Evolutionary conservation across 2,329 filamentous ascomycete species (phyloP).

Genomic region (Ophioceras dolichostomum): DNA sequence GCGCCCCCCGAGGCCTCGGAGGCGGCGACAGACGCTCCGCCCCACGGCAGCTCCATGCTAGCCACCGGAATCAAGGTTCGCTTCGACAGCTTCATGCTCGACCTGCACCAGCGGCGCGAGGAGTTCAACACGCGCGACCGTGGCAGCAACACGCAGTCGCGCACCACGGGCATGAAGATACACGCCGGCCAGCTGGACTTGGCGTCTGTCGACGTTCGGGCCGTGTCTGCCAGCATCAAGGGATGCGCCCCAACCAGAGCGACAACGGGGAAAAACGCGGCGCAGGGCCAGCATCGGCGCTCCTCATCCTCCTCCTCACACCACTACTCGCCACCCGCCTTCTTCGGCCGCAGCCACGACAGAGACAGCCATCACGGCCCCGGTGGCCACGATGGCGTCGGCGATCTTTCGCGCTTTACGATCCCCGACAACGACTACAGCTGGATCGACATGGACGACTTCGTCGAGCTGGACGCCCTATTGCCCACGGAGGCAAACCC

Average conservation of each 20-base stretch:
- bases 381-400: conserved; percentile 37
- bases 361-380: conserved; percentile 28
- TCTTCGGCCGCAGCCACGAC: conserved; percentile 36
- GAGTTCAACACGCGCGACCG: conserved; percentile 76
- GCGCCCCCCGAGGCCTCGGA: too few relatives aligned
- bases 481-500: conserved; percentile 81
- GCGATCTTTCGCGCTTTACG: conserved; percentile 76
- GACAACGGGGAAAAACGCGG: too few relatives aligned
- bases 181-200: conserved; percentile 91
- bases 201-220: conserved; percentile 80
- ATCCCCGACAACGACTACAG: conserved; percentile 92
- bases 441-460: conserved; percentile 99
- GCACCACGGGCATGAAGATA: conserved; percentile 89
- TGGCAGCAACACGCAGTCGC: conserved; percentile 61
- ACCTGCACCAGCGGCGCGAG: conserved; percentile 87
- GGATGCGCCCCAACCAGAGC: too few relatives aligned
- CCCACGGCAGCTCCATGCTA: conserved; percentile 58
- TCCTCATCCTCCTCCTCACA: too few relatives aligned
- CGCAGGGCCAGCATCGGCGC: too few relatives aligned
- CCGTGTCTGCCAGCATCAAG: conserved; percentile 85
- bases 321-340: too few relatives aligned
- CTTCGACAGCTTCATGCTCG: conserved; percentile 93
- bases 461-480: conserved; percentile 96
- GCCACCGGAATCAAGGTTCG: conserved; percentile 95
- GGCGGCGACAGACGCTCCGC: too few relatives aligned